These are phyloP conservation scores for Hygrophila difformis DNA, from an alignment of 257 asterid genomes.

Conservation along the genomic window DNA sequence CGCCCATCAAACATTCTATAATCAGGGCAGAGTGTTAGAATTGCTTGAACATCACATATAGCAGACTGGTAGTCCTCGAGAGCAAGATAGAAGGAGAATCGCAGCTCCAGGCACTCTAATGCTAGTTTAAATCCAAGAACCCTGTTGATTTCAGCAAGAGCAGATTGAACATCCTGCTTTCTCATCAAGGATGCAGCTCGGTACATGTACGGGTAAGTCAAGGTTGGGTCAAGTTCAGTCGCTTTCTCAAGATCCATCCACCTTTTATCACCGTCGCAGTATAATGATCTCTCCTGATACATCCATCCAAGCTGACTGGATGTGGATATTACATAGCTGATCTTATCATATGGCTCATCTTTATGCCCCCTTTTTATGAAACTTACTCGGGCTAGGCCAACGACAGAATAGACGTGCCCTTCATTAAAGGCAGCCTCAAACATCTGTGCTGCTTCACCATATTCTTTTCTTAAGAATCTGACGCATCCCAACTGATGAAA, in stretches of 20 bases:
- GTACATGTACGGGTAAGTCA: slow-evolving; percentile 92
- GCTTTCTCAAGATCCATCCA: slow-evolving; percentile 72
- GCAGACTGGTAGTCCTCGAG: slow-evolving; percentile 89
- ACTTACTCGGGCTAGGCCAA: slow-evolving; percentile 72
- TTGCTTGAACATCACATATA: slow-evolving; percentile 82
- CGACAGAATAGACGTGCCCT: slow-evolving; percentile 75
- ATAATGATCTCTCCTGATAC: slow-evolving; percentile 92
- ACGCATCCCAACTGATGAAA: slow-evolving; percentile 84
- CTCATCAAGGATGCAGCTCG: slow-evolving; percentile 95
- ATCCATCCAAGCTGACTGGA: slow-evolving; percentile 82
- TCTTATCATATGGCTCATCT: slow-evolving; percentile 46
- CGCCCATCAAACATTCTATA: slow-evolving; percentile 87
- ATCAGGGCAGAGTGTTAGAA: slow-evolving; percentile 77
- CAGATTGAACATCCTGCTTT: slow-evolving; percentile 60
- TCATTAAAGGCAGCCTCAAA: slow-evolving; percentile 62
- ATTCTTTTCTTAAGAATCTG: slow-evolving; percentile 61
- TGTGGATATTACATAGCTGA: slow-evolving; percentile 60
- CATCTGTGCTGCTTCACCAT: slow-evolving; percentile 53
- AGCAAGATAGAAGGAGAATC: slow-evolving; percentile 79
- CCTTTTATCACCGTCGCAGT: slow-evolving; percentile 51
- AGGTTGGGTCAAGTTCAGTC: slow-evolving; percentile 82
- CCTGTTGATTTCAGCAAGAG: slow-evolving; percentile 75
- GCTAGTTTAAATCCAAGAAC: slow-evolving; percentile 91
- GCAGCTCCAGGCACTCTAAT: slow-evolving; percentile 88
- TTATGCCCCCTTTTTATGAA: slow-evolving; percentile 42